Percentiles rank a stretch among this genome's conserved stretches.
Evolutionary conservation across 805 yeast genomes (phyloP).

Genomic region (Ogataea polymorpha): DNA sequence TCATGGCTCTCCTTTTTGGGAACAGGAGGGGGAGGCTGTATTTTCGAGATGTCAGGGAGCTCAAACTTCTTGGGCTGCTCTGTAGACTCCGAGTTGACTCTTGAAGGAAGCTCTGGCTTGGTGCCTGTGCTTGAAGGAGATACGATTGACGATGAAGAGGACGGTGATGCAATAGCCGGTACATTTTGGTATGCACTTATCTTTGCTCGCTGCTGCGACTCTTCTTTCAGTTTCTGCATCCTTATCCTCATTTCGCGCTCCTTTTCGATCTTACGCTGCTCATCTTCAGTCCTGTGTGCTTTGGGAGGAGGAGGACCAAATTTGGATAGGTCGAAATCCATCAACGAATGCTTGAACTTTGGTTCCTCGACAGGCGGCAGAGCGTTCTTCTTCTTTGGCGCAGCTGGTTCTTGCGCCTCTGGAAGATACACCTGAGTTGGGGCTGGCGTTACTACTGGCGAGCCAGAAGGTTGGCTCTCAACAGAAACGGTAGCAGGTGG

Average conservation of each 20-base stretch:
- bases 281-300: constrained; percentile 28
- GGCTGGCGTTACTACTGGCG: background rate
- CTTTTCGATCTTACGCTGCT: constrained; percentile 21
- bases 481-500: background rate
- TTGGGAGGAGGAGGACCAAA: constrained; percentile 49
- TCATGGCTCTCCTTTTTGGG: constrained; percentile 6
- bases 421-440: background rate
- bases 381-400: constrained; percentile 4
- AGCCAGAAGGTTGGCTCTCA: background rate
- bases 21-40: constrained; percentile 30
- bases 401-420: constrained; percentile 2
- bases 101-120: constrained; percentile 13
- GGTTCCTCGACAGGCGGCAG: constrained; percentile 23
- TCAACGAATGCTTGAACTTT: constrained; percentile 26
- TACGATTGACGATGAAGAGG: constrained; percentile 5
- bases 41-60: constrained; percentile 26
- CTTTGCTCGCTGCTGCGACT: constrained; percentile 27
- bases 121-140: constrained; percentile 11
- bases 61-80: constrained; percentile 21
- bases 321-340: constrained; percentile 36
- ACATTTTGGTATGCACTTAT: constrained; percentile 7
- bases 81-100: constrained; percentile 8
- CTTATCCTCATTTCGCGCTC: constrained; percentile 25
- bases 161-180: background rate
- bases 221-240: constrained; percentile 28